Percentiles rank a stretch among this genome's conserved stretches.
These are phyloP conservation scores for Ballota nigra DNA, from an alignment of 257 asterid genomes.

Conservation along the genomic window DNA sequence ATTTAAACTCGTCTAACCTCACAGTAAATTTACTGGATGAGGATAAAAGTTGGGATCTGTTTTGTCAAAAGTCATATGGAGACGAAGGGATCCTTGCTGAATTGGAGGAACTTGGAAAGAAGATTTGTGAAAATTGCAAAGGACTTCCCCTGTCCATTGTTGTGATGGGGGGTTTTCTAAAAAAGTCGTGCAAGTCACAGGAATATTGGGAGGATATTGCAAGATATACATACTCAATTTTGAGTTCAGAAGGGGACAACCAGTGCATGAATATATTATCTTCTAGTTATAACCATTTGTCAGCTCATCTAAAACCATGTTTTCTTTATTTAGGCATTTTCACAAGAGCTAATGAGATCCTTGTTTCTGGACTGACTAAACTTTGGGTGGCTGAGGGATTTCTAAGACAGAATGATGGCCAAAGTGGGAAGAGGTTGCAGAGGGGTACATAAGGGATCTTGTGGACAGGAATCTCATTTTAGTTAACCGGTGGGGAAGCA, in stretches of 20 bases:
- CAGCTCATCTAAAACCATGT: background rate
- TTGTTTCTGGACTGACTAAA: background rate
- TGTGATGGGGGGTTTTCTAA: slow-evolving; percentile 1
- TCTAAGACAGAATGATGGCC: background rate
- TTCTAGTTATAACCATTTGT: background rate
- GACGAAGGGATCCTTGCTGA: background rate
- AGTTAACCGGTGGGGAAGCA: background rate
- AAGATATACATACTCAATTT: background rate
- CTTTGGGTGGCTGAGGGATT: slow-evolving; percentile 13
- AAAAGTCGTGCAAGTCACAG: background rate
- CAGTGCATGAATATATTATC: background rate
- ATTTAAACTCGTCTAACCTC: background rate
- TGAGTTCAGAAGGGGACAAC: background rate
- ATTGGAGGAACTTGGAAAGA: background rate
- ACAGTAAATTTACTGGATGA: background rate
- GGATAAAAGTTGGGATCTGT: slow-evolving; percentile 3
- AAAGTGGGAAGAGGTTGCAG: background rate
- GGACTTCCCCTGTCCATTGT: slow-evolving; percentile 16
- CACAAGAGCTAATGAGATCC: background rate
- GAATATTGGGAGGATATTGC: slow-evolving; percentile 3
- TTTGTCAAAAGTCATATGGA: background rate
- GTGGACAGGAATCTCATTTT: slow-evolving; percentile 3
- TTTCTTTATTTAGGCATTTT: background rate
- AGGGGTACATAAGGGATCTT: background rate
- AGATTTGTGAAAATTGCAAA: background rate